These are phyloP conservation scores for Trametes polyzona DNA, from an alignment of 1,284 basidiomycete genomes.

Conservation along the genomic window DNA sequence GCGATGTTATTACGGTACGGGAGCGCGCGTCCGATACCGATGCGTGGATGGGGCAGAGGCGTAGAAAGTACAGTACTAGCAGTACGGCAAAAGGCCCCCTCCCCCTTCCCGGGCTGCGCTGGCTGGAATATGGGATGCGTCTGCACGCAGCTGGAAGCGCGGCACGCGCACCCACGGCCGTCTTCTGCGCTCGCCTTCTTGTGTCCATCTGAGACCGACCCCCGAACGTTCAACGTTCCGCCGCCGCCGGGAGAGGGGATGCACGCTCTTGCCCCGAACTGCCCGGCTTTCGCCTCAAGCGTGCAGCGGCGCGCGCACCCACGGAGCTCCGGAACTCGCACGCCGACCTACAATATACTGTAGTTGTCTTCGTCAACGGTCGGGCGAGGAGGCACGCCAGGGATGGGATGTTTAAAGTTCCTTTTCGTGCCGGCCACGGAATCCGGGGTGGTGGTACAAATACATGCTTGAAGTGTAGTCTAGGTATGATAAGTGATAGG, in stretches of 20 bases:
- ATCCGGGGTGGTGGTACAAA: conserved; percentile 51
- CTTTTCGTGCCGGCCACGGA: conserved; percentile 19
- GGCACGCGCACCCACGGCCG: conserved; percentile 11
- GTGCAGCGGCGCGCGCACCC: not conserved
- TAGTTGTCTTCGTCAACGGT: too few relatives aligned
- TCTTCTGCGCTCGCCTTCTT: conserved; percentile 5
- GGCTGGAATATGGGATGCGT: too few relatives aligned
- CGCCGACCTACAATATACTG: too few relatives aligned
- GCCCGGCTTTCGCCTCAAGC: not conserved
- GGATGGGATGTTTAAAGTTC: conserved; percentile 18
- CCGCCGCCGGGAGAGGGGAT: conserved; percentile 7
- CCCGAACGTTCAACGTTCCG: conserved; percentile 23
- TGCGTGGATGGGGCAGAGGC: too few relatives aligned
- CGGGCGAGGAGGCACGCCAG: too few relatives aligned
- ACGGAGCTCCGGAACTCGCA: not conserved
- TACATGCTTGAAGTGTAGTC: conserved; percentile 50
- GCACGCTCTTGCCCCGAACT: conserved; percentile 5
- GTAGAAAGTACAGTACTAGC: too few relatives aligned
- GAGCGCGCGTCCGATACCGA: too few relatives aligned
- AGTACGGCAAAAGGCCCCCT: too few relatives aligned
- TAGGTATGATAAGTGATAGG: conserved; percentile 41
- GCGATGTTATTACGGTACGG: too few relatives aligned
- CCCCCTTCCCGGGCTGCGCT: too few relatives aligned
- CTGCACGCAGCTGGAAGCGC: too few relatives aligned
- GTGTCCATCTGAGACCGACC: conserved; percentile 12